Conservation (phyloP, 1,139 yeast genomes). For the Sugiyamaella castrensis region DNA sequence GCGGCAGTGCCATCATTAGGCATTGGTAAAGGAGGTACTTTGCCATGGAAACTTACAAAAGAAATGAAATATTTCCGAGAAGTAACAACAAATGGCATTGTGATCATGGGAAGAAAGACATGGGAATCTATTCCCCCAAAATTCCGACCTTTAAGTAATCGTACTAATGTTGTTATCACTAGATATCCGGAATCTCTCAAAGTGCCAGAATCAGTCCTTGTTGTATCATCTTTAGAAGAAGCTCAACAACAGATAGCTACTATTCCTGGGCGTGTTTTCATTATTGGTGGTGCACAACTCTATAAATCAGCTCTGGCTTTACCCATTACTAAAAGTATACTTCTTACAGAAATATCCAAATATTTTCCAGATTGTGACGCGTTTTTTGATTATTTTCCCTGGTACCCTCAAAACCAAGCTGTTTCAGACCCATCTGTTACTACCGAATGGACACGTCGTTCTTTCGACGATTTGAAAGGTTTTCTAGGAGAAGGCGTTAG, state of each 20-base stretch:
- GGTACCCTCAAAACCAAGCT: slow-evolving; percentile 18
- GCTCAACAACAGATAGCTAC: slow-evolving; percentile 39
- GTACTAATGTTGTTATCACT: slow-evolving; percentile 75
- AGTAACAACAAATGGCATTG: slow-evolving; percentile 74
- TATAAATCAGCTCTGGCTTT: slow-evolving; percentile 56
- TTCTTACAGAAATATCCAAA: slow-evolving; percentile 66
- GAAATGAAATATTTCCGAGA: slow-evolving; percentile 84
- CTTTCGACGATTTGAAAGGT: slow-evolving; percentile 39
- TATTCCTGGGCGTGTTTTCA: slow-evolving; percentile 48
- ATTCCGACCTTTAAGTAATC: slow-evolving; percentile 76
- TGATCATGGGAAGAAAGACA: slow-evolving; percentile 93
- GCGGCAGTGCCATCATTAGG: slow-evolving; percentile 78
- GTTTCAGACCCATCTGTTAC: neutral
- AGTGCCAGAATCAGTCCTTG: slow-evolving; percentile 38
- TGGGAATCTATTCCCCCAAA: slow-evolving; percentile 90
- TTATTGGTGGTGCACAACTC: slow-evolving; percentile 93
- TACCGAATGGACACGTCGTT: slow-evolving; percentile 35
- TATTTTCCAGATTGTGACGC: slow-evolving; percentile 50
- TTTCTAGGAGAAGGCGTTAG: slow-evolving; percentile 41
- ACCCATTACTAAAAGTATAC: slow-evolving; percentile 50
- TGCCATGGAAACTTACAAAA: slow-evolving; percentile 84
- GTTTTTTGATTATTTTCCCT: slow-evolving; percentile 49
- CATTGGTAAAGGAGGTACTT: slow-evolving; percentile 73
- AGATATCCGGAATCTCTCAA: slow-evolving; percentile 35
- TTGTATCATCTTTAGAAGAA: slow-evolving; percentile 48